Conservation (phyloP, 2,329 filamentous ascomycete species). For the Cladorrhinum sp. region DNA sequence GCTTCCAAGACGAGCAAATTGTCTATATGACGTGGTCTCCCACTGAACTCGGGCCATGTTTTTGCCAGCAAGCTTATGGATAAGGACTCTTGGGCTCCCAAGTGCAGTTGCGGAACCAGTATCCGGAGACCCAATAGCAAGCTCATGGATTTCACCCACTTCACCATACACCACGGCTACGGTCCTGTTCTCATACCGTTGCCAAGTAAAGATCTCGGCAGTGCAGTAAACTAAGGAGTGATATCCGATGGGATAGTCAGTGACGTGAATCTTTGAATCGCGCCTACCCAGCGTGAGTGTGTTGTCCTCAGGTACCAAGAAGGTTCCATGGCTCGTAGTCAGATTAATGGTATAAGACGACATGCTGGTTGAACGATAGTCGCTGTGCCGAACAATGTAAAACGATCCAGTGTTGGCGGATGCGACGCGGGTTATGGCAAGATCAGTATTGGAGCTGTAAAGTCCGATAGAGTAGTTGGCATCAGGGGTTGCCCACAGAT, state of each 20-base stretch:
- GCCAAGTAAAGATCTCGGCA: slow-evolving; percentile 68
- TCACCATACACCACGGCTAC: slow-evolving; percentile 64
- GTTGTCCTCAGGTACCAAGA: slow-evolving; percentile 59
- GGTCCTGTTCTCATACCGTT: slow-evolving; percentile 57
- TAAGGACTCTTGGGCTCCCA: slow-evolving; percentile 27
- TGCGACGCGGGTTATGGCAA: slow-evolving; percentile 63
- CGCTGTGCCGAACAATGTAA: slow-evolving; percentile 65
- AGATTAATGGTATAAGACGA: slow-evolving; percentile 64
- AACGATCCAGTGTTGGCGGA: slow-evolving; percentile 54
- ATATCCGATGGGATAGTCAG: slow-evolving; percentile 61
- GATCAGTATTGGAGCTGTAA: slow-evolving; percentile 48
- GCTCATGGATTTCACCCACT: slow-evolving; percentile 59
- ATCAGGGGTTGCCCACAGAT: slow-evolving; percentile 58
- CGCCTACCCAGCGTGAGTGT: slow-evolving; percentile 57
- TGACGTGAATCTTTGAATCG: slow-evolving; percentile 66
- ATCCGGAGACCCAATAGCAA: slow-evolving; percentile 37
- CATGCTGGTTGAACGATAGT: slow-evolving; percentile 57
- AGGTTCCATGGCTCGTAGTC: slow-evolving; percentile 37
- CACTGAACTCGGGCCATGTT: slow-evolving; percentile 30
- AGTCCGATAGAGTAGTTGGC: slow-evolving; percentile 47
- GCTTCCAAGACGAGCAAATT: slow-evolving; percentile 35
- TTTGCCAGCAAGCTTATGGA: slow-evolving; percentile 11
- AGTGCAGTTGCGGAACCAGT: background rate
- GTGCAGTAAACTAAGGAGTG: slow-evolving; percentile 63
- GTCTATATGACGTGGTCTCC: slow-evolving; percentile 30